These are phyloP conservation scores for Euphrasia confusa DNA, from an alignment of 257 asterid species.

Conservation along the genomic window DNA sequence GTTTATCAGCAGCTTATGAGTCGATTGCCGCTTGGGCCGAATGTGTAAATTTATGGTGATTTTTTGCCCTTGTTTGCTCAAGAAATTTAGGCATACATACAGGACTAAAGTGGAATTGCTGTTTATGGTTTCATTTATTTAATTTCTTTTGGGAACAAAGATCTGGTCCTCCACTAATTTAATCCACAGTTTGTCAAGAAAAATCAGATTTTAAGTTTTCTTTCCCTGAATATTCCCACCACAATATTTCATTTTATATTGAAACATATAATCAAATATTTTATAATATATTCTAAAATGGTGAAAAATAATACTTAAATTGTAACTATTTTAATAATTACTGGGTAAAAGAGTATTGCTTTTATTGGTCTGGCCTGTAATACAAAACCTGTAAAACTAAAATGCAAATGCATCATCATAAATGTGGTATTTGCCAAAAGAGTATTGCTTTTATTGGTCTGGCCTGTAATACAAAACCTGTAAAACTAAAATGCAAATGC, in stretches of 20 bases:
- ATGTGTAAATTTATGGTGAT: constrained; percentile 40
- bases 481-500: not conserved
- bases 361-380: not conserved
- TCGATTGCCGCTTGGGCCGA: constrained; percentile 62
- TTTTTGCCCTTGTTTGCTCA: constrained; percentile 18
- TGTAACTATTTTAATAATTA: too few species aligned
- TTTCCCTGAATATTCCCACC: not conserved
- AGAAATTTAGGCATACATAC: not conserved
- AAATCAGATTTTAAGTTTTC: not conserved
- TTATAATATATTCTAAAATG: too few species aligned
- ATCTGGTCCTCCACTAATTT: constrained; percentile 3
- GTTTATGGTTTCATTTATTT: constrained; percentile 11
- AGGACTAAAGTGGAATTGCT: constrained; percentile 11
- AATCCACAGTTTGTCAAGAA: not conserved
- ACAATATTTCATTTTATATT: too few species aligned
- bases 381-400: not conserved
- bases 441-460: not conserved
- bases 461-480: not conserved
- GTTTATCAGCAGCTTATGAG: constrained; percentile 54
- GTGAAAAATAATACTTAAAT: too few species aligned
- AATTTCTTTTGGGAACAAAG: not conserved
- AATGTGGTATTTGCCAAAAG: too few species aligned
- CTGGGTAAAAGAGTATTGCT: not conserved
- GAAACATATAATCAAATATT: too few species aligned
- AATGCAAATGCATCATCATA: not conserved